Percentiles rank a stretch among this genome's conserved stretches.
These are phyloP conservation scores for Rhodomyrtus psidioides DNA, from an alignment of 441 rosid species.

Conservation along the genomic window DNA sequence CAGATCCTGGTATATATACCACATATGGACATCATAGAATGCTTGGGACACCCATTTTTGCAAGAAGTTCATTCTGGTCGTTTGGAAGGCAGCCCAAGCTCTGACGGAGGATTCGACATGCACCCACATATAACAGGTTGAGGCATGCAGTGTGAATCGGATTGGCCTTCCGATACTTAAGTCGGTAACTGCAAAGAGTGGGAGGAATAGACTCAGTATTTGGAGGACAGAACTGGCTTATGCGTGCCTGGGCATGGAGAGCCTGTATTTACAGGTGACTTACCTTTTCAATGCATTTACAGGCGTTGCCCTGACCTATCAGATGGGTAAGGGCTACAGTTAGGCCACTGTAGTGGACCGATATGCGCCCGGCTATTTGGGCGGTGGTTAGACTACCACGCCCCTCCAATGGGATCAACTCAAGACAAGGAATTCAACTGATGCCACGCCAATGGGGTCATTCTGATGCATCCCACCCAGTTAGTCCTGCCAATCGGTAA, in stretches of 20 bases:
- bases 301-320: not conserved
- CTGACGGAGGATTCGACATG: not conserved
- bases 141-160: not conserved
- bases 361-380: not conserved
- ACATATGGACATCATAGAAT: not conserved
- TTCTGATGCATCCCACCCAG: not conserved
- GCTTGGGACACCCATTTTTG: not conserved
- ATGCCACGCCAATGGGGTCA: not conserved
- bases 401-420: not conserved
- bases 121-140: not conserved
- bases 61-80: not conserved
- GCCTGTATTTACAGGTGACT: not conserved
- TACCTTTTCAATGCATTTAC: not conserved
- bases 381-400: not conserved
- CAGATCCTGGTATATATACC: not conserved
- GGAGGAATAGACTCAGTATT: not conserved
- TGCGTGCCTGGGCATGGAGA: not conserved
- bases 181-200: not conserved
- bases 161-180: not conserved
- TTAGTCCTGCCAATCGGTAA: not conserved
- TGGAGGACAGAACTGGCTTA: not conserved
- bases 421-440: not conserved
- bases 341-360: not conserved
- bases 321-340: not conserved
- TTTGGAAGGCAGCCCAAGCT: not conserved